Conservation (phyloP, 2,329 filamentous ascomycete species). For the Alternaria arbusti region DNA sequence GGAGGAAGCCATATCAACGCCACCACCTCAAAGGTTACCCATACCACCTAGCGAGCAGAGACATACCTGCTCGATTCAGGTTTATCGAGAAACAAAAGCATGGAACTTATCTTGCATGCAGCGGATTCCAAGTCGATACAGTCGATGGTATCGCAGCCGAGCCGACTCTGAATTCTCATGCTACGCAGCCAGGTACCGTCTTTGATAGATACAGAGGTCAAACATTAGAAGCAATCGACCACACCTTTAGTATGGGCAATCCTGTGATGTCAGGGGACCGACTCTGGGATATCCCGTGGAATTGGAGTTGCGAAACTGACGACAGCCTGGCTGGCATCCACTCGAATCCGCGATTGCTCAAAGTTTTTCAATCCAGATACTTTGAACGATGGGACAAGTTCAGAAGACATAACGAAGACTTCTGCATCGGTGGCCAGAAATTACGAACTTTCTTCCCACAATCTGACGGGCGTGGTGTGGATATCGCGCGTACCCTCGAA, state of each 20-base stretch:
- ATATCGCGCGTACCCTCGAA: no score
- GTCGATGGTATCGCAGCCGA: not conserved
- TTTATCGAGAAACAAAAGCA: not conserved
- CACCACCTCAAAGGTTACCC: not conserved
- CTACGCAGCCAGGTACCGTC: accelerated
- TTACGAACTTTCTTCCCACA: not conserved
- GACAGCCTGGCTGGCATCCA: no score
- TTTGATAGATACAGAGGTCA: not conserved
- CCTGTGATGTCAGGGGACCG: accelerated
- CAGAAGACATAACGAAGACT: not conserved
- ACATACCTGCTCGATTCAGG: accelerated
- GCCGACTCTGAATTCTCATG: no score
- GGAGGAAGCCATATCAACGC: not conserved
- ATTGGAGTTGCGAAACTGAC: accelerated
- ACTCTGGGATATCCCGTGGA: not conserved
- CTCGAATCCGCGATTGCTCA: no score
- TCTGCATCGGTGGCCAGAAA: not conserved
- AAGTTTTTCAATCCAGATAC: no score
- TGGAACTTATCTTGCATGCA: not conserved
- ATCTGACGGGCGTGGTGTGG: accelerated
- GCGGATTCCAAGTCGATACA: not conserved
- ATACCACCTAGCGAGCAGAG: not conserved
- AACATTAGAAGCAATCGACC: not conserved
- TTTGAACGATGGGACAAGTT: not conserved
- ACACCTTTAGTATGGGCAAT: not conserved